phyloP scores from a whole-genome alignment of 352 stramenopile genomes.

The Aphanomyces cochlioides region DNA sequence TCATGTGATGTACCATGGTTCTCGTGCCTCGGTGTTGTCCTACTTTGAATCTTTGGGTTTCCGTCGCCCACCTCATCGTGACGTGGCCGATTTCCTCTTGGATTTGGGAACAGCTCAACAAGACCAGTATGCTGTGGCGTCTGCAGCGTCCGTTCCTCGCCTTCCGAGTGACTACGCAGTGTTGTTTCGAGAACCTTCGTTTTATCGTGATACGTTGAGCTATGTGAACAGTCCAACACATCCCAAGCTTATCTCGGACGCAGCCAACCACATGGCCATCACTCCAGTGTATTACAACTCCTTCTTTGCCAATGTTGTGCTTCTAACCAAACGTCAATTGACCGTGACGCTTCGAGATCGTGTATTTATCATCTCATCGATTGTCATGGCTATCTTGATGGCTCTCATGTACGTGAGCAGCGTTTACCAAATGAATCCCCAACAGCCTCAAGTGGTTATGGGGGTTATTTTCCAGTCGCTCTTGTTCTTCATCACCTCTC shows the following conservation, averaged over 20 bases:
- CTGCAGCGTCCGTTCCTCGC: not conserved
- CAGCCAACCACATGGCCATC: too few relatives aligned
- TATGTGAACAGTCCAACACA: too few relatives aligned
- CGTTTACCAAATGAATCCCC: not conserved
- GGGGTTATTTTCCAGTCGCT: not conserved
- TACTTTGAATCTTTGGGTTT: too few relatives aligned
- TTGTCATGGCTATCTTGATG: not conserved
- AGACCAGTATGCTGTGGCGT: not conserved
- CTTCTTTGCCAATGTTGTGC: too few relatives aligned
- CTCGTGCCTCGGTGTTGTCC: too few relatives aligned
- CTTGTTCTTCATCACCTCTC: not conserved
- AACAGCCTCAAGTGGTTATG: not conserved
- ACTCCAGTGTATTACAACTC: too few relatives aligned
- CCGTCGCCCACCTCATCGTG: too few relatives aligned
- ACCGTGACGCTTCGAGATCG: too few relatives aligned
- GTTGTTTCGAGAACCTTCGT: not conserved
- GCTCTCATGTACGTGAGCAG: not conserved
- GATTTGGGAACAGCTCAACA: not conserved
- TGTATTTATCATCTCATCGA: not conserved
- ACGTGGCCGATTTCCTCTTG: not conserved
- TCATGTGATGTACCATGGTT: too few relatives aligned
- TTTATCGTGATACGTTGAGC: too few relatives aligned
- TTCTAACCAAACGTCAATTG: too few relatives aligned
- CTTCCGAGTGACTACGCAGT: not conserved
- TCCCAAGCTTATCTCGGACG: too few relatives aligned